These are phyloP conservation scores for Picochlorum sp. DNA, from an alignment of 139 green algal genomes.

Conservation along the genomic window DNA sequence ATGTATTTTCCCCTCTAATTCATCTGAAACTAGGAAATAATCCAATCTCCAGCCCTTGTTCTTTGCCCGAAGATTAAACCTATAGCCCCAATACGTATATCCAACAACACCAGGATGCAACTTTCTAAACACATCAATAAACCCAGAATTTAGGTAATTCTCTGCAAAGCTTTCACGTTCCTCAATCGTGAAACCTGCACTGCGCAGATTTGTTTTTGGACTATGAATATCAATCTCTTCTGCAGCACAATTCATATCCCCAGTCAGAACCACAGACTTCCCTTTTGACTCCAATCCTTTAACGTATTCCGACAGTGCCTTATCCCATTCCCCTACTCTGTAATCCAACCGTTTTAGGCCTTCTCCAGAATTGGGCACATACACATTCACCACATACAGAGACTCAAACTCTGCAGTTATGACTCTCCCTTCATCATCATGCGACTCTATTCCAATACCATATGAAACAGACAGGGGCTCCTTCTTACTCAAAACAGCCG, in stretches of 20 bases:
- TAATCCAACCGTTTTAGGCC: constrained; percentile 53
- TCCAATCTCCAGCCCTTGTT: constrained; percentile 66
- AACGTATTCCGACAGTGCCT: constrained; percentile 26
- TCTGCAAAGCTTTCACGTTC: constrained; percentile 50
- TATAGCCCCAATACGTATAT: constrained; percentile 66
- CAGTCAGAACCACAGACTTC: constrained; percentile 58
- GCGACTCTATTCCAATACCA: constrained; percentile 6
- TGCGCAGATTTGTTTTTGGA: constrained; percentile 56
- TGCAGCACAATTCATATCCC: constrained; percentile 35
- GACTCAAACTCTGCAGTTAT: constrained; percentile 28
- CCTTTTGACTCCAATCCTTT: constrained; percentile 8
- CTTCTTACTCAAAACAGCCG: constrained; percentile 36
- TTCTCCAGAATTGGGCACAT: constrained; percentile 46
- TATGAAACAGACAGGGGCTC: constrained; percentile 11
- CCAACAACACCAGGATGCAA: constrained; percentile 32
- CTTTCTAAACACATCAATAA: constrained; percentile 48
- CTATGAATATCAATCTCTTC: constrained; percentile 67
- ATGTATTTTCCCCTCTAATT: constrained; percentile 23
- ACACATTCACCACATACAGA: constrained; percentile 28
- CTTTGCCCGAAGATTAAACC: constrained; percentile 24
- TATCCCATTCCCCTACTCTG: constrained; percentile 33
- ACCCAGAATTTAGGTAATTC: constrained; percentile 23
- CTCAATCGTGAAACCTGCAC: constrained; percentile 64
- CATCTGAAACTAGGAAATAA: constrained; percentile 53
- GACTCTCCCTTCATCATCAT: constrained; percentile 32